Evolutionary conservation across 805 yeast genomes (phyloP), one percentile per base, ranked within the genome.

Genomic region (Pichia thaimueangensis): DNA sequence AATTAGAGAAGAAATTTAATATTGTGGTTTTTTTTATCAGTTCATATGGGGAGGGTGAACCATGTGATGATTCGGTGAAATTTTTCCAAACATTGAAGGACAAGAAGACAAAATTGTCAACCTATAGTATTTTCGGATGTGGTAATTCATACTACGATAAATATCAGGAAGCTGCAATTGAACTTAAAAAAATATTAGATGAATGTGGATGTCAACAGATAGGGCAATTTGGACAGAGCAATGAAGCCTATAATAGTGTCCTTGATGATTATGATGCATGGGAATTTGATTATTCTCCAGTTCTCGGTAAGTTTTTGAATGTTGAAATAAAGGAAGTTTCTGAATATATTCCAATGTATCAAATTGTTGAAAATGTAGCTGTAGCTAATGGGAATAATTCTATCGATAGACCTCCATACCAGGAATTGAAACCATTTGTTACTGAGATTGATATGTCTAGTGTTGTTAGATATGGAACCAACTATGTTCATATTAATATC

Each of bases 41-140:
- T 22, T 84, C 96, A 7, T 88, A 89, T 56, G 97, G 97, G 48
- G 97, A 91, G 63, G 97, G 97, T 56, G 97, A 91, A 59, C 95
- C 94, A 50, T 89, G 97, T 24, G 96, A 89, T 59, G 85, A 86
- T 54, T 91, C 95, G 4, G 70, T 75, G 23, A 74, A 73, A 17
- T 82, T 88, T 56, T 80, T 73, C 57, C 21, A 39, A 15, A 23
- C 16, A 6, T 22, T 74, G 69, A 16, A 73, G 67, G 10, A 27
- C 5, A 32, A 70, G 66, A 52, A 50, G 51, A 34, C 54, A 67
- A 9, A 72, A 71, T 47, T 57, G 6, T 30, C 27, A 47, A 73
- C 69, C 47, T 86, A 68, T 62, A 74, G 86, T 41, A 67, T 86
- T 30, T 91, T 89, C 60, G 97, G 97, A 6, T 73, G 91, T 45